Percentiles rank a stretch among this genome's conserved stretches.
Conservation (phyloP, 352 stramenopile genomes). For the Globisporangium echinulatum region DNA sequence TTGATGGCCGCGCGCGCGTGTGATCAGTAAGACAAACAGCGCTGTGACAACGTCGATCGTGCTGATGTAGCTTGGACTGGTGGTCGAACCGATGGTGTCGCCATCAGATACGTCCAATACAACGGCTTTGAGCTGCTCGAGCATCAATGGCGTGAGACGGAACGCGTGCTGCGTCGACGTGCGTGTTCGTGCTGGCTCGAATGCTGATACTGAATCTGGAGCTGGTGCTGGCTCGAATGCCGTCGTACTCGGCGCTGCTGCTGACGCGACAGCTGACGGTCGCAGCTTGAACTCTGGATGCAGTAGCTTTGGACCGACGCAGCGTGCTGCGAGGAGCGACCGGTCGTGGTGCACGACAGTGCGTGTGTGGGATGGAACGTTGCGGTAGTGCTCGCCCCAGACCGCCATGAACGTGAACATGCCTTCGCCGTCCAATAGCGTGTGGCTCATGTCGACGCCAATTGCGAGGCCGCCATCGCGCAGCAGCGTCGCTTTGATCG, state of each 20-base stretch:
- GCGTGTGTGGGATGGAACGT: constrained; percentile 17
- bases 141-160: constrained; percentile 29
- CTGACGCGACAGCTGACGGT: not conserved
- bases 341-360: constrained; percentile 33
- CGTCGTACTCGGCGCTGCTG: no score
- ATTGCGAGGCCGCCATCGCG: constrained; percentile 40
- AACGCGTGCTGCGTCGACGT: constrained; percentile 21
- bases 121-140: constrained; percentile 35
- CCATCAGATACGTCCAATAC: no score
- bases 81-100: no score
- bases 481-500: constrained; percentile 34
- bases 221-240: no score
- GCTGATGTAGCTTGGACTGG: constrained; percentile 28
- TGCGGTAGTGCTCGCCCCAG: constrained; percentile 52
- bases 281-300: constrained; percentile 39
- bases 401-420: constrained; percentile 58
- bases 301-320: constrained; percentile 9
- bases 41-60: constrained; percentile 47
- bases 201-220: no score
- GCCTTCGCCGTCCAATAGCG: constrained; percentile 38
- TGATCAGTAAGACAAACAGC: constrained; percentile 42
- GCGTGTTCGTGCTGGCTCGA: no score
- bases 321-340: constrained; percentile 21
- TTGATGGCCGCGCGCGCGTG: constrained; percentile 30
- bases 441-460: constrained; percentile 36